Evolutionary conservation across 208 protist species (phyloP).

Genomic region (Trypanosoma avium): DNA sequence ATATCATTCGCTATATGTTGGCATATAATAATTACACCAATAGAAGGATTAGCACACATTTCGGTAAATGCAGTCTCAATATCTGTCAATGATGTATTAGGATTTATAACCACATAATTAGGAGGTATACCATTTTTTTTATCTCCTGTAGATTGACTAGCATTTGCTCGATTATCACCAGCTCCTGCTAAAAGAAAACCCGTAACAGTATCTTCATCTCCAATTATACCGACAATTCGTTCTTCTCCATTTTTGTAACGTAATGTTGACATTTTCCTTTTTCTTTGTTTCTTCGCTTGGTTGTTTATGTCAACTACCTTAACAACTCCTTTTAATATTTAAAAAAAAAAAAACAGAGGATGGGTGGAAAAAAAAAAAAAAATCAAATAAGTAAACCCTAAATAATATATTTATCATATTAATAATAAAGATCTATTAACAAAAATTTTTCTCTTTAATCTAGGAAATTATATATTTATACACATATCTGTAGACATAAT

Average conservation of each 20-base stretch:
- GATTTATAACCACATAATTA: constrained; percentile 94
- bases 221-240: constrained; percentile 88
- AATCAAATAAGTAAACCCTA: no score
- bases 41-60: constrained; percentile 86
- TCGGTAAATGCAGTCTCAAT: constrained; percentile 94
- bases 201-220: constrained; percentile 96
- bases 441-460: no score
- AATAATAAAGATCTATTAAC: no score
- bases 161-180: constrained; percentile 83
- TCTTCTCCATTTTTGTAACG: constrained; percentile 79
- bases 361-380: constrained; percentile 2
- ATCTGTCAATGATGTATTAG: constrained; percentile 83
- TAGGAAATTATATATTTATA: no score
- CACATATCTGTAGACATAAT: background rate
- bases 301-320: no score
- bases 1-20: constrained; percentile 97
- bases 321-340: no score
- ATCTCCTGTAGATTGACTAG: constrained; percentile 13
- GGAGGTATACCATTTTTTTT: constrained; percentile 29
- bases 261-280: constrained; percentile 13
- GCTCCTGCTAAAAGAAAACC: constrained; percentile 96
- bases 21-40: constrained; percentile 95
- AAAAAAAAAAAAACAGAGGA: constrained; percentile 6
- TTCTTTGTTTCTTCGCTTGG: no score
- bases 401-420: no score